Percentiles rank a stretch among this genome's conserved stretches.
Evolutionary conservation across 768 basidiomycete genomes (phyloP).

Genomic region (Tephrocybe sp.): DNA sequence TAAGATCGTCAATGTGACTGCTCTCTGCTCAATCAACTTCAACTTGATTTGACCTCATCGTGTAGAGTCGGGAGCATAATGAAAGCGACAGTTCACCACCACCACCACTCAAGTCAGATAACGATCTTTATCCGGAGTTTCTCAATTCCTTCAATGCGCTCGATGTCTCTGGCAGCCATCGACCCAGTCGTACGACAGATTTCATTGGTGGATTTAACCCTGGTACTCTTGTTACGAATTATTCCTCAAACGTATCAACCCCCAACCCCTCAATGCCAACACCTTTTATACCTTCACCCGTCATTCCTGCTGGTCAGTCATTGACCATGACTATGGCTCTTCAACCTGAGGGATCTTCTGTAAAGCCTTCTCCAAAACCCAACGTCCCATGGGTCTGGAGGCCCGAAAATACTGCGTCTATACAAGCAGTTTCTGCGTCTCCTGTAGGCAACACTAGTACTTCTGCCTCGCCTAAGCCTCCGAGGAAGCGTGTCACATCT

Average conservation of each 20-base stretch:
- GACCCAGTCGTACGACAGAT: conserved; percentile 3
- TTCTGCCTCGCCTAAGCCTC: conserved; percentile 12
- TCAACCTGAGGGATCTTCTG: conserved; percentile 16
- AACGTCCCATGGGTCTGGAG: conserved; percentile 30
- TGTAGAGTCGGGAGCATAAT: conserved; percentile 1
- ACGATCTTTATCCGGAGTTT: conserved; percentile 15
- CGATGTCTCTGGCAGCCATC: conserved; percentile 14
- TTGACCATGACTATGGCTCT: conserved; percentile 40
- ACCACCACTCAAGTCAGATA: conserved; percentile 16
- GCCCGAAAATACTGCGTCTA: conserved; percentile 17
- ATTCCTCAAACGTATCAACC: conserved; percentile 3
- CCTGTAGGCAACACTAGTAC: conserved; percentile 16
- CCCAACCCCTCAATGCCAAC: conserved; percentile 31
- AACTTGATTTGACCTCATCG: not conserved
- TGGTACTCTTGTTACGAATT: conserved; percentile 7
- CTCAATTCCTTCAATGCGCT: conserved; percentile 26
- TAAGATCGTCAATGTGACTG: conserved; percentile 20
- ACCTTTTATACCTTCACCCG: conserved; percentile 28
- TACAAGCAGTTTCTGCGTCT: conserved; percentile 17
- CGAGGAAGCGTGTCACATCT: conserved; percentile 20
- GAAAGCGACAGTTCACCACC: conserved; percentile 1
- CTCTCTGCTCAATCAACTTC: not conserved
- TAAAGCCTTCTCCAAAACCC: not conserved
- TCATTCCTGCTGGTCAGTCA: conserved; percentile 33
- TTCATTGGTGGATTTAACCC: conserved; percentile 56